Evolutionary conservation across 306 rosid genomes (phyloP).

Genomic region (Senna siamea): DNA sequence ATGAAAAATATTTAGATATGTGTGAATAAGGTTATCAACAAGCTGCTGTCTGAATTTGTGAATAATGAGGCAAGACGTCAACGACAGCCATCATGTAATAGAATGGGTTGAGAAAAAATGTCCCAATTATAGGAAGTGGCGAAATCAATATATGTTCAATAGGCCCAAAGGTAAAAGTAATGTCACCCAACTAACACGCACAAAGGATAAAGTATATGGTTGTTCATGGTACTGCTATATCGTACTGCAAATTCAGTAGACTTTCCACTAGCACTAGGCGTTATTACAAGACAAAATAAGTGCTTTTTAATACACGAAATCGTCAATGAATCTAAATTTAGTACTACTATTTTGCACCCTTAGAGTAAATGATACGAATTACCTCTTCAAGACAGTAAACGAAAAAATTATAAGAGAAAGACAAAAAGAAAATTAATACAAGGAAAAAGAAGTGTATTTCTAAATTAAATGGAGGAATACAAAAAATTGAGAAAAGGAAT

Average conservation of each 20-base stretch:
- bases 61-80: slow-evolving; percentile 41
- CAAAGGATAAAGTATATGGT: slow-evolving; percentile 35
- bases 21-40: background rate
- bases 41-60: slow-evolving; percentile 25
- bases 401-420: too few species aligned
- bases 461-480: too few species aligned
- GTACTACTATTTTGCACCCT: too few species aligned
- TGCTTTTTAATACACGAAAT: too few species aligned
- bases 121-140: slow-evolving; percentile 36
- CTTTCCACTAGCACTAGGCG: background rate
- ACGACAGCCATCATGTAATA: slow-evolving; percentile 45
- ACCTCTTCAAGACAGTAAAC: too few species aligned
- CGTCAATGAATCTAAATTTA: too few species aligned
- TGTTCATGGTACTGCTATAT: slow-evolving; percentile 10
- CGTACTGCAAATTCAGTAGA: slow-evolving; percentile 38
- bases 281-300: too few species aligned
- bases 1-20: background rate
- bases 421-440: too few species aligned
- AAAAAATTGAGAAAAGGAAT: too few species aligned
- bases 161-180: slow-evolving; percentile 36
- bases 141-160: slow-evolving; percentile 34
- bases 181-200: slow-evolving; percentile 45
- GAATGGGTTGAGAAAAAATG: slow-evolving; percentile 49
- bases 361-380: too few species aligned
- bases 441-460: too few species aligned